A percentile compares a stretch with the other conserved stretches of the same genome.
Evolutionary conservation across 148 eudicot genomes (phyloP).

Genomic region (Amaranthus hypochondriacus): DNA sequence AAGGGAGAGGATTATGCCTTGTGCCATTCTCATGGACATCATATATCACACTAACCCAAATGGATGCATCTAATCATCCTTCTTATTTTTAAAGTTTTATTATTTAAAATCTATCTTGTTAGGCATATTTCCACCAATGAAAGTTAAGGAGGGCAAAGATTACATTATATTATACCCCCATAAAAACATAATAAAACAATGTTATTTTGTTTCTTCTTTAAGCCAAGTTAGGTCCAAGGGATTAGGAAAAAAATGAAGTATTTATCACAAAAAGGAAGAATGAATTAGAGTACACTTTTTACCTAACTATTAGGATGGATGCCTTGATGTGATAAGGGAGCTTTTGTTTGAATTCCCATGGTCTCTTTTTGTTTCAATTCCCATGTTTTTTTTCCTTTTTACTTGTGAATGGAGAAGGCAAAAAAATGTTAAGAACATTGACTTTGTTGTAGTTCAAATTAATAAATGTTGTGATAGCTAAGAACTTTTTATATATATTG

Average conservation of each 20-base stretch:
- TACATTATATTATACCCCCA: not conserved
- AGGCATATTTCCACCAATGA: conserved; percentile 5
- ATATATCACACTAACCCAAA: conserved; percentile 44
- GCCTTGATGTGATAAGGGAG: too few species aligned
- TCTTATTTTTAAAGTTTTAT: conserved; percentile 14
- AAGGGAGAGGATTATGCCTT: conserved; percentile 67
- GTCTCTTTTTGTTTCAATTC: too few species aligned
- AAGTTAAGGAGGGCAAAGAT: conserved; percentile 7
- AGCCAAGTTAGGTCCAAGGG: not conserved
- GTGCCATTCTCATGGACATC: conserved; percentile 76
- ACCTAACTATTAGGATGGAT: not conserved
- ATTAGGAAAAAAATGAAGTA: not conserved
- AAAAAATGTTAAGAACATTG: too few species aligned
- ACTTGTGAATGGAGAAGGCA: too few species aligned
- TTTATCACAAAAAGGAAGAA: not conserved
- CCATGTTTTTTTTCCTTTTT: too few species aligned
- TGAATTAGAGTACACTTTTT: not conserved
- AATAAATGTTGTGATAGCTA: too few species aligned
- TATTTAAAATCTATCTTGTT: not conserved
- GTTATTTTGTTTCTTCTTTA: conserved; percentile 3
- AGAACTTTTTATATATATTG: too few species aligned
- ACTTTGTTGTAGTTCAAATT: too few species aligned
- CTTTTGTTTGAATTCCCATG: too few species aligned
- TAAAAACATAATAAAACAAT: not conserved
- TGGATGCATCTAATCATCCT: conserved; percentile 26